A percentile compares a stretch with the other conserved stretches of the same genome.
phyloP scores from a whole-genome alignment of 2,329 filamentous ascomycete genomes.

The Penicillium corylophilum region DNA sequence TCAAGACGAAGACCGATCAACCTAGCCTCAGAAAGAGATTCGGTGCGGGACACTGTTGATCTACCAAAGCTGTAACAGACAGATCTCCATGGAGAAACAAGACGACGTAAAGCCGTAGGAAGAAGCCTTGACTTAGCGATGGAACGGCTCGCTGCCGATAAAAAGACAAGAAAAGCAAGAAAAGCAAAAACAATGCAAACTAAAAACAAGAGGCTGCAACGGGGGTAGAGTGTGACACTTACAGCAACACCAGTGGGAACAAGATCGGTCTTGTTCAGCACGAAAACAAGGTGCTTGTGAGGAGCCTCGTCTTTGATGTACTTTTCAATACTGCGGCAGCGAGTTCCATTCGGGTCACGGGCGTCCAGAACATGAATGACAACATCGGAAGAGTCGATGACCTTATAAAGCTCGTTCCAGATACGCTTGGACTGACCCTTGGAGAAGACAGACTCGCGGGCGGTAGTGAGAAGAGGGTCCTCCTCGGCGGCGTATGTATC shows the following conservation, averaged over 20 bases:
- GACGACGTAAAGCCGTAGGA: constrained; percentile 58
- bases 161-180: constrained; percentile 21
- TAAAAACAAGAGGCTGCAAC: constrained; percentile 1
- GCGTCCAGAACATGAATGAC: constrained; percentile 93
- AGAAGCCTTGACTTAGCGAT: constrained; percentile 88
- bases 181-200: constrained; percentile 4
- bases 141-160: constrained; percentile 30
- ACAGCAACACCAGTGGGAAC: constrained; percentile 91
- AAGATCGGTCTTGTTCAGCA: constrained; percentile 88
- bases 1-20: constrained; percentile 88
- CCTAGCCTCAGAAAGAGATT: constrained; percentile 63
- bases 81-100: constrained; percentile 67
- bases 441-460: constrained; percentile 83
- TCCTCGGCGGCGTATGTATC: constrained; percentile 44
- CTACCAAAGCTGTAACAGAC: constrained; percentile 99
- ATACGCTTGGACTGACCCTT: constrained; percentile 96
- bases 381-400: constrained; percentile 93
- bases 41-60: constrained; percentile 73
- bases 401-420: constrained; percentile 95
- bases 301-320: constrained; percentile 90
- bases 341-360: constrained; percentile 82
- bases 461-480: constrained; percentile 51
- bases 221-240: constrained; percentile 55
- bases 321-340: constrained; percentile 87
- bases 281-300: constrained; percentile 91